Evolutionary conservation across 1,284 basidiomycete genomes (phyloP), one percentile per base, ranked within the genome.

Genomic region (Inonotus obliquus): DNA sequence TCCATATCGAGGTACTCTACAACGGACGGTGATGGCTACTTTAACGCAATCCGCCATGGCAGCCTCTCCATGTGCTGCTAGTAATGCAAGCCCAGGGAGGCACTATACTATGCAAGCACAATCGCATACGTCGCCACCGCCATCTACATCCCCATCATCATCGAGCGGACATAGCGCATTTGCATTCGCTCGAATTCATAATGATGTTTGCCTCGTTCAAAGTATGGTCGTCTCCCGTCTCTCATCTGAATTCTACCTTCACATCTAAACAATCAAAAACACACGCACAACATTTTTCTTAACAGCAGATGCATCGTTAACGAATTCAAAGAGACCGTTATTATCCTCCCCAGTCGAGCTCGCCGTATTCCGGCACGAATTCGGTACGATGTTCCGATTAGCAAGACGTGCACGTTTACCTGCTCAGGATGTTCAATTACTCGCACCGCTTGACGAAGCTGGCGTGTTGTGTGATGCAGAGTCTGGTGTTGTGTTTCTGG

Each of bases 311-410:
- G 38, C 54, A 53, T 41, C 59, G 55, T 49, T 55, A 59, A 48
- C 45, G 54, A 54, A 39, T 51, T 19, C 41, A 5, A 44, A 44
- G 37, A 63, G 67, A 39, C 61, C 66, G 38, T 54, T 64, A 39
- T 58, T 21, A 44, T 7, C 2, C 54, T 67, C 70, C 64, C 67
- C 67, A 10, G 67, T 75, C 21, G 73, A 74, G 67, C 71, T 73
- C 32, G 60, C 69, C 47, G 68, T 76, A 57, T 76, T 75, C 68
- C 71, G 72, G 29, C 76, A 77, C 70, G 75, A 76, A 58, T 76
- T 77, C 70, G 74, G 76, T 67, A 75, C 73, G 59, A 73, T 74
- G 65, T 77, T 77, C 73, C 74, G 75, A 48, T 76, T 71, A 66
- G 74, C 75, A 38, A 72, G 76, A 64, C 66, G 67, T 54, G 67